Conservation (phyloP, 768 basidiomycete genomes). For the Mrakia hoshinonis region DNA sequence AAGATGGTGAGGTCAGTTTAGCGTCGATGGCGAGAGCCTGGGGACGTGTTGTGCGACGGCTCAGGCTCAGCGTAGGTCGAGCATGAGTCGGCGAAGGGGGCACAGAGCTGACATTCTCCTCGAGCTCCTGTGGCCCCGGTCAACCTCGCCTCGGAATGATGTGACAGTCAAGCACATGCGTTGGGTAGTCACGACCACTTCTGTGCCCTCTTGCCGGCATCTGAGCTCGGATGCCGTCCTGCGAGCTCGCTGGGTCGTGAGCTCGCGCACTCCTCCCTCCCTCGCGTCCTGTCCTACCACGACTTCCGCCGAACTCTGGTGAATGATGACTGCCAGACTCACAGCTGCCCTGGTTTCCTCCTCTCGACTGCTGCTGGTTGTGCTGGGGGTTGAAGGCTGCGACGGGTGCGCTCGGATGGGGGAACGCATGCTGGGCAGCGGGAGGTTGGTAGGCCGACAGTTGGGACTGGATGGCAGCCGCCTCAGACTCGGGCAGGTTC, state of each 20-base stretch:
- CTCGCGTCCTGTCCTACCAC: background rate
- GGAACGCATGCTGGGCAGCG: background rate
- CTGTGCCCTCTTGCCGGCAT: too few species aligned
- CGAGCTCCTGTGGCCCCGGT: too few species aligned
- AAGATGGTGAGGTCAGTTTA: too few species aligned
- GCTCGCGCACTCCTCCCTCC: background rate
- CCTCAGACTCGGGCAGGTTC: background rate
- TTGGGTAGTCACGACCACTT: too few species aligned
- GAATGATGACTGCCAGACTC: background rate
- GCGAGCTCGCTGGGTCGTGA: slow-evolving; percentile 2
- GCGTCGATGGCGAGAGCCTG: too few species aligned
- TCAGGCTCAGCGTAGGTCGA: too few species aligned
- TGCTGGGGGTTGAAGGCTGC: background rate
- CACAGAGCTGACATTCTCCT: too few species aligned
- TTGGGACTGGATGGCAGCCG: background rate
- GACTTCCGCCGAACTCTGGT: background rate
- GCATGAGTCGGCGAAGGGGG: too few species aligned
- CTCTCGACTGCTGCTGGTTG: background rate
- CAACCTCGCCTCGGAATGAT: too few species aligned
- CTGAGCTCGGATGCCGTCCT: too few species aligned
- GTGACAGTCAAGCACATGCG: too few species aligned
- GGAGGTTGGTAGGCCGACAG: background rate
- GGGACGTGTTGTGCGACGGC: too few species aligned
- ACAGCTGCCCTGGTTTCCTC: background rate
- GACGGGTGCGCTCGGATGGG: background rate